Percentiles rank a stretch among this genome's conserved stretches.
phyloP scores from a whole-genome alignment of 306 rosid genomes.

The Gynostemma pentaphyllum region DNA sequence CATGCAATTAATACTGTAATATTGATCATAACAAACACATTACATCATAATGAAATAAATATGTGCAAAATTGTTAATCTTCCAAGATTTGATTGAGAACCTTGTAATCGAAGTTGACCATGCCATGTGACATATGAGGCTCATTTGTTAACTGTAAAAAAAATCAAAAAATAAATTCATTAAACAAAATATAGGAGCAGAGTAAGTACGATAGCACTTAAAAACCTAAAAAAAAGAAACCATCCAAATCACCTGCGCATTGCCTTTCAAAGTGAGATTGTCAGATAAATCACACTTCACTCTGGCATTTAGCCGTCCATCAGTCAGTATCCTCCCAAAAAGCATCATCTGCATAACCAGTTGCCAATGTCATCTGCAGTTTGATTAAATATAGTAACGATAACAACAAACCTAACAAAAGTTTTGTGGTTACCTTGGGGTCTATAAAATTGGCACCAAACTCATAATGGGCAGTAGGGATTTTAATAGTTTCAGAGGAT shows the following conservation, averaged over 20 bases:
- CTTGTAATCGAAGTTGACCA: conserved; percentile 87
- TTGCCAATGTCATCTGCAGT: background rate
- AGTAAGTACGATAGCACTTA: background rate
- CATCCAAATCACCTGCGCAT: conserved; percentile 58
- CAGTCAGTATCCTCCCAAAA: conserved; percentile 76
- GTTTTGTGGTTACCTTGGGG: conserved; percentile 50
- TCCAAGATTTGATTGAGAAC: conserved; percentile 21
- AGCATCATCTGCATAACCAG: conserved; percentile 69
- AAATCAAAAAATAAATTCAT: background rate
- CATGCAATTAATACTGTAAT: background rate
- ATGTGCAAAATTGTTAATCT: background rate
- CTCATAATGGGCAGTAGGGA: conserved; percentile 84
- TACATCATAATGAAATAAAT: background rate
- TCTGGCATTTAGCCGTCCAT: conserved; percentile 88
- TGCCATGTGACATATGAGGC: conserved; percentile 98
- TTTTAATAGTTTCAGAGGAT: conserved; percentile 69
- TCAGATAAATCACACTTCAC: conserved; percentile 70
- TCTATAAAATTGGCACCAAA: conserved; percentile 91
- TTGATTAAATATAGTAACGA: background rate
- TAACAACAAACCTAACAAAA: background rate
- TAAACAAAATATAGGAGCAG: background rate
- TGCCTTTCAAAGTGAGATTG: conserved; percentile 71
- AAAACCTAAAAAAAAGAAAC: background rate
- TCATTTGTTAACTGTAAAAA: conserved; percentile 69
- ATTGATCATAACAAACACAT: background rate